A percentile compares a stretch with the other conserved stretches of the same genome.
These are phyloP conservation scores for Dryadomyces sulphureus DNA, from an alignment of 2,329 filamentous ascomycete species.

Conservation along the genomic window DNA sequence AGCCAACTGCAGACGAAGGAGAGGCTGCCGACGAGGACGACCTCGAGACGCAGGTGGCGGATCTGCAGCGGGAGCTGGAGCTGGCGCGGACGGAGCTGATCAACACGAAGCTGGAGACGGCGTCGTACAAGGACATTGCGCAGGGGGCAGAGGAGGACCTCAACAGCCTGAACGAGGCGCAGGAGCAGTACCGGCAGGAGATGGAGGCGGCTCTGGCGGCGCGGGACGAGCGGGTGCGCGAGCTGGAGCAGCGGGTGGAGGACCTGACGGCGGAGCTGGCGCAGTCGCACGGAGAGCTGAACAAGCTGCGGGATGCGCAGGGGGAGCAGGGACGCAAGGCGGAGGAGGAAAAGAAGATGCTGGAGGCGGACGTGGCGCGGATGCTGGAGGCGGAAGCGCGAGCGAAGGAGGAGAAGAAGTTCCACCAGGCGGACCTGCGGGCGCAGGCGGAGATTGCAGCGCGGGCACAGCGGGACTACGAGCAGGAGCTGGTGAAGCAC, in stretches of 20 bases:
- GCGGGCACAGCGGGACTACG: constrained; percentile 88
- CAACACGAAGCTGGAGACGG: constrained; percentile 63
- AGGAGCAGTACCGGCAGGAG: constrained; percentile 79
- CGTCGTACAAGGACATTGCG: constrained; percentile 80
- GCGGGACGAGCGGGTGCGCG: constrained; percentile 66
- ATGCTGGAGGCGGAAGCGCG: constrained; percentile 75
- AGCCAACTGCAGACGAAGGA: constrained; percentile 16
- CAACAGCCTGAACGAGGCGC: constrained; percentile 60
- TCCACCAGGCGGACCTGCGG: constrained; percentile 82
- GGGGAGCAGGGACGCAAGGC: constrained; percentile 55
- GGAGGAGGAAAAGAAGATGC: constrained; percentile 67
- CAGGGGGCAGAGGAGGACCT: constrained; percentile 79
- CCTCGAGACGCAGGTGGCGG: constrained; percentile 66
- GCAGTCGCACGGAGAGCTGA: constrained; percentile 69
- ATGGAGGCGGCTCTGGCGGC: constrained; percentile 60
- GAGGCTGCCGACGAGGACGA: constrained; percentile 41
- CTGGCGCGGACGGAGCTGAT: constrained; percentile 68
- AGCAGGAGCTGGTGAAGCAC: constrained; percentile 86
- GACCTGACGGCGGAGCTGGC: constrained; percentile 73
- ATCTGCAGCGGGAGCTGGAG: constrained; percentile 78
- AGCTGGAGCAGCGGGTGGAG: constrained; percentile 70
- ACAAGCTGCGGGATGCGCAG: constrained; percentile 64
- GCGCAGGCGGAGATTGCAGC: constrained; percentile 88
- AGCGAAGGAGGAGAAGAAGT: constrained; percentile 63
- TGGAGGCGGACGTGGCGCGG: constrained; percentile 65